These are phyloP conservation scores for Sesbania bispinosa DNA, from an alignment of 306 rosid genomes.

Conservation along the genomic window DNA sequence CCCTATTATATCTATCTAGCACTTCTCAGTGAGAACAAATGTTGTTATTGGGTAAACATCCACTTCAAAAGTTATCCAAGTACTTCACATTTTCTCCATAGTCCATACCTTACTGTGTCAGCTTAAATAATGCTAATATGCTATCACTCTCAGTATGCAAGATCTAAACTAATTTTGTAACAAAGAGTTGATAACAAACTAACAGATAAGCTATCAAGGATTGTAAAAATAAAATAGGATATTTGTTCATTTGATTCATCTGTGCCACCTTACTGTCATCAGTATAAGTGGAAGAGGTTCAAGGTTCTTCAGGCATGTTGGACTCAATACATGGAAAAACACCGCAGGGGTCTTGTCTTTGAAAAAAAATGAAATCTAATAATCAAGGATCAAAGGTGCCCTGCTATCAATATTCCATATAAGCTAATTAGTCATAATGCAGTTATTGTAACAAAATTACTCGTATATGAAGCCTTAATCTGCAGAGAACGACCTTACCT, in stretches of 20 bases:
- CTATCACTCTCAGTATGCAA: neutral
- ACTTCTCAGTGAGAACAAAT: no score
- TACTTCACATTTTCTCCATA: neutral
- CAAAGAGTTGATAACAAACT: neutral
- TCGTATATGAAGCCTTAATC: no score
- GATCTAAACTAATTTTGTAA: neutral
- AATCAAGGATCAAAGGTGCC: no score
- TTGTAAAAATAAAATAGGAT: neutral
- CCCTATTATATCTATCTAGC: no score
- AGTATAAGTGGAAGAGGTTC: no score
- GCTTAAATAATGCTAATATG: neutral
- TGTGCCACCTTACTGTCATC: neutral
- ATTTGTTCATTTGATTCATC: neutral
- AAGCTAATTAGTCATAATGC: no score
- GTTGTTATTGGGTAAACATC: neutral
- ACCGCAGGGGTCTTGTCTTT: no score
- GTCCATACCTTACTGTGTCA: neutral
- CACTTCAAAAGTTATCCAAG: neutral
- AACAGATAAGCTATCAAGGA: neutral
- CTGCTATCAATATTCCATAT: no score
- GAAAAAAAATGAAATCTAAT: no score
- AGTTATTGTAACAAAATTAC: no score
- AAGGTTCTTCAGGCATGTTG: no score
- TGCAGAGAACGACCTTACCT: conserved; percentile 39
- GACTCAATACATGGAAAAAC: no score